A percentile compares a stretch with the other conserved stretches of the same genome.
phyloP scores from a whole-genome alignment of 2,329 filamentous ascomycete genomes.

The Claviceps cyperi region DNA sequence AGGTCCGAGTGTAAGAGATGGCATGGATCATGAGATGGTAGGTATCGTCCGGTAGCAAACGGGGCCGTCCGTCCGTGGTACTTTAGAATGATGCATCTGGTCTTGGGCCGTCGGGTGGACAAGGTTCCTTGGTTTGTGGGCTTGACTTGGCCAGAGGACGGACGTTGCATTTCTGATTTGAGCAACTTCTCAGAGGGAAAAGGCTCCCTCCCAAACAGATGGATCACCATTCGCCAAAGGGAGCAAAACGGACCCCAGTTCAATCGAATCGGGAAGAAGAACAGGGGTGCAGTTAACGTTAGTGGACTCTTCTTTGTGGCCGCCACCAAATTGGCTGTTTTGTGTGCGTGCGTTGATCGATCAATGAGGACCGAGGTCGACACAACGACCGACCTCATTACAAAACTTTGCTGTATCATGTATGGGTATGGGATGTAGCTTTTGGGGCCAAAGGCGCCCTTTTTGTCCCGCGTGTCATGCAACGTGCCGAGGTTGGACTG shows the following conservation, averaged over 20 bases:
- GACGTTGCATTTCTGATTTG: no score
- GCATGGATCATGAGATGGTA: neutral
- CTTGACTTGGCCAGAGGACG: no score
- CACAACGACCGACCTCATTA: neutral
- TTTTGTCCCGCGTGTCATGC: neutral
- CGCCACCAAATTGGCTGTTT: neutral
- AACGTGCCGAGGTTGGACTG: neutral
- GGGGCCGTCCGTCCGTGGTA: neutral
- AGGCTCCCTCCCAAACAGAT: neutral
- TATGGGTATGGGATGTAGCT: no score
- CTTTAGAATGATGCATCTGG: neutral
- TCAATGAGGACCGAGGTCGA: no score
- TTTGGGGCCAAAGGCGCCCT: neutral
- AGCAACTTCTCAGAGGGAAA: neutral
- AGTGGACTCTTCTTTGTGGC: no score
- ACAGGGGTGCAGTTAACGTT: neutral
- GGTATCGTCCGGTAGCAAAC: neutral
- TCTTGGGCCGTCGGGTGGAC: neutral
- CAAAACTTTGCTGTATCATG: no score
- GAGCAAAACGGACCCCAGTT: neutral
- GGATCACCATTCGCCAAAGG: neutral
- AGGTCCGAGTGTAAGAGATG: neutral
- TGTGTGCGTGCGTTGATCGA: neutral
- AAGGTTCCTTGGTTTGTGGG: neutral
- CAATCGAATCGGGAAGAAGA: conserved; percentile 2